A percentile compares a stretch with the other conserved stretches of the same genome.
Conservation (phyloP, 2,329 filamentous ascomycete species). For the Periconia digitata region DNA sequence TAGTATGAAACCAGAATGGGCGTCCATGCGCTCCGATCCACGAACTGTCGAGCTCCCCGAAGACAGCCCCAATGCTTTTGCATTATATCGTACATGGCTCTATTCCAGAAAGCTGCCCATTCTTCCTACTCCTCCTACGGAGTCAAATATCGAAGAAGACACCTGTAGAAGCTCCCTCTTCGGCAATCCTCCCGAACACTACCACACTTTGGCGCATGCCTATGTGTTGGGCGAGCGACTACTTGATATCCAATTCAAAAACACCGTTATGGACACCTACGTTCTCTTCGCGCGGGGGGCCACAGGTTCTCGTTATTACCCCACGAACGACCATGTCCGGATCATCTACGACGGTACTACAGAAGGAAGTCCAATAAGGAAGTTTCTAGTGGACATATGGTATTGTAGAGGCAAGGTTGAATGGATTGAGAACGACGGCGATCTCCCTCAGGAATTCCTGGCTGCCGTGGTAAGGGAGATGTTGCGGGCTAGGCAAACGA, state of each 20-base stretch:
- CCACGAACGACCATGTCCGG: constrained; percentile 14
- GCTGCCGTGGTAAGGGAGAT: constrained; percentile 7
- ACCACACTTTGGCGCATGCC: constrained; percentile 14
- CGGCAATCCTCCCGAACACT: constrained; percentile 3
- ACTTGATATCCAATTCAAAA: constrained; percentile 18
- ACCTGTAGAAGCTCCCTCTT: background rate
- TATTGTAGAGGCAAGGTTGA: constrained; percentile 17
- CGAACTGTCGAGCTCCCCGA: constrained; percentile 12
- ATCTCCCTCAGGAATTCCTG: constrained; percentile 13
- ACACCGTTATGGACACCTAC: constrained; percentile 16
- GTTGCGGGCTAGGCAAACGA: constrained; percentile 4
- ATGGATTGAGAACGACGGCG: constrained; percentile 13
- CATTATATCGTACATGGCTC: constrained; percentile 12
- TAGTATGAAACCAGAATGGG: constrained; percentile 21
- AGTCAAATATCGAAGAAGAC: background rate
- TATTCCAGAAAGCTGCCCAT: constrained; percentile 12
- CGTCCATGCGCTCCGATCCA: constrained; percentile 7
- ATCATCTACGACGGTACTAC: constrained; percentile 20
- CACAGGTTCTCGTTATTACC: constrained; percentile 7
- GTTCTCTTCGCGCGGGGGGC: constrained; percentile 15
- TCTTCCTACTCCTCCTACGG: background rate
- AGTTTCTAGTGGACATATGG: constrained; percentile 23
- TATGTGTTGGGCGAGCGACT: constrained; percentile 22
- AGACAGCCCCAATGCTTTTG: constrained; percentile 10
- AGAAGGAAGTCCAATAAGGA: constrained; percentile 13